Evolutionary conservation across 768 basidiomycete genomes (phyloP), one percentile per base, ranked within the genome.

Genomic region (Lactarius psammicola): DNA sequence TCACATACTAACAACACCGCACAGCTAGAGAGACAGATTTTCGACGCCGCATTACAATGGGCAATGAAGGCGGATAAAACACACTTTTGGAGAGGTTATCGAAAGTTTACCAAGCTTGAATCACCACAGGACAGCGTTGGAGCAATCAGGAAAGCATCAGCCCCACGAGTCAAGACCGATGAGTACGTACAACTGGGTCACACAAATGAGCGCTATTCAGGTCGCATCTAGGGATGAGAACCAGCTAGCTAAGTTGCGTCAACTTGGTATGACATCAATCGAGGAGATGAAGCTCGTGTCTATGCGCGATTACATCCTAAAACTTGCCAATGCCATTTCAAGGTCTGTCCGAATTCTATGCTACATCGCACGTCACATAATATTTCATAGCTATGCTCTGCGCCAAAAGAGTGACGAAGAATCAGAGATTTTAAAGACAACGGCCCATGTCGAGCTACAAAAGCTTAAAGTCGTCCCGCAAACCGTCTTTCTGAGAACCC

Each of bases 381-480:
- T 51, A 28, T 56, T 20, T 33, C n/a, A 26, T 71, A 93, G 92
- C 68, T 91, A 90, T 70, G 79, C 86, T 4, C 85, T 86, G 26
- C 85, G 92, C 23, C 69, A 86, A 36, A 85, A 78, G 62, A 76
- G 80, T 28, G 89, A 92, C 66, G 82, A 80, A 42, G 89, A 90
- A 69, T 76, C 83, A 0, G 87, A 87, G 23, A 83, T 81, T 64
- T 79, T 92, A 28, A 88, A 85, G 73, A 80, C 85, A 5, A 83
- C 81, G 10, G 84, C 84, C 23, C 84, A 88, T 57, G 81, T 94
- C 38, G 90, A 93, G 65, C 82, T 99, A 46, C 90, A 89, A 71
- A 94, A 92, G 71, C 85, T 98, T 4, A 89, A 89, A 1, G 89
- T 95, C 5, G 90, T 95, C 0, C 94, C 94, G 15, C 93, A 92